phyloP scores from a whole-genome alignment of 2,329 filamentous ascomycete genomes.

The Aciculosporium take region DNA sequence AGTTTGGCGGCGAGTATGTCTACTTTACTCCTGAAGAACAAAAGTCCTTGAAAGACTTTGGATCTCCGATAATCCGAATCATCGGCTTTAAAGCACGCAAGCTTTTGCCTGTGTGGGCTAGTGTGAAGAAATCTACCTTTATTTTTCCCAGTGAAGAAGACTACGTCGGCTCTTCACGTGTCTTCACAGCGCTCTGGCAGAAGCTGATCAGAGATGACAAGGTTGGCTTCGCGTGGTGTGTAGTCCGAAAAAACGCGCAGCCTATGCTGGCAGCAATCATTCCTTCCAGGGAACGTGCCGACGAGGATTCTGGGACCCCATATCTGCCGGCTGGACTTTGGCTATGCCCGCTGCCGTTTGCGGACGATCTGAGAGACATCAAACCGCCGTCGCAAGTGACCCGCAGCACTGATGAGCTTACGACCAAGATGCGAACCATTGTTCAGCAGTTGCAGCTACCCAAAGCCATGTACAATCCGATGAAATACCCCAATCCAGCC shows the following conservation, averaged over 20 bases:
- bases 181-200: slow-evolving; percentile 81
- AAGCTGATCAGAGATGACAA: slow-evolving; percentile 71
- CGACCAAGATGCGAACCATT: slow-evolving; percentile 68
- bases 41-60: slow-evolving; percentile 63
- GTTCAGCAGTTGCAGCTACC: slow-evolving; percentile 81
- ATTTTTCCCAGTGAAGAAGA: slow-evolving; percentile 89
- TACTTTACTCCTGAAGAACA: slow-evolving; percentile 78
- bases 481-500: slow-evolving; percentile 79
- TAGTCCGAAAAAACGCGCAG: slow-evolving; percentile 65
- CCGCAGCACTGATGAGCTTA: slow-evolving; percentile 54
- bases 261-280: slow-evolving; percentile 71
- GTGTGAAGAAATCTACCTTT: slow-evolving; percentile 73
- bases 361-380: slow-evolving; percentile 69
- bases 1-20: slow-evolving; percentile 84
- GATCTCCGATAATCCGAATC: slow-evolving; percentile 68
- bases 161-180: slow-evolving; percentile 78
- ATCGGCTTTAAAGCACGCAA: slow-evolving; percentile 83
- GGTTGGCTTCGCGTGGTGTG: slow-evolving; percentile 79
- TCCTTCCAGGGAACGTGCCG: slow-evolving; percentile 52
- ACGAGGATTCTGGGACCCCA: slow-evolving; percentile 52
- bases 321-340: slow-evolving; percentile 72
- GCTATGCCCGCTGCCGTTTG: slow-evolving; percentile 77
- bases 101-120: slow-evolving; percentile 68
- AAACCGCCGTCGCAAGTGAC: slow-evolving; percentile 42
- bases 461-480: slow-evolving; percentile 68